These are phyloP conservation scores for Neospora caninum DNA, from an alignment of 169 alveolate species.

Conservation along the genomic window DNA sequence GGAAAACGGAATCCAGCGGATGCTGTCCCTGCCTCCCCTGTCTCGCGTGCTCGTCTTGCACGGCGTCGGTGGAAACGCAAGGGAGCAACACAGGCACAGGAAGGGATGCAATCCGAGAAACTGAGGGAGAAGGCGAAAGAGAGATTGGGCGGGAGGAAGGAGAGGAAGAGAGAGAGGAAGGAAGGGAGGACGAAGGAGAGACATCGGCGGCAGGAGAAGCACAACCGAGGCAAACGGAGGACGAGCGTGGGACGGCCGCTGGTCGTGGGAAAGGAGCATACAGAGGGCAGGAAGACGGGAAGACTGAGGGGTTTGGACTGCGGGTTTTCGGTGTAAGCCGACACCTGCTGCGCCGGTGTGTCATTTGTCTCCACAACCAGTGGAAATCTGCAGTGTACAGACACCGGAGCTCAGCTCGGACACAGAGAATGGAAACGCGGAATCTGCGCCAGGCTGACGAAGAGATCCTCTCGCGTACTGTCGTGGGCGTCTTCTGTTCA, in stretches of 20 bases:
- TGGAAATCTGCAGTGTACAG: not conserved
- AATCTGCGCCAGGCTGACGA: not conserved
- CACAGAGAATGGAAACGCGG: not conserved
- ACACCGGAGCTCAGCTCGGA: not conserved
- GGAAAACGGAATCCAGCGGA: not conserved
- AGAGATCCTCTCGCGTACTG: not conserved
- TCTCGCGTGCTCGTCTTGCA: not conserved
- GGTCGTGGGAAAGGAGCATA: too few species aligned
- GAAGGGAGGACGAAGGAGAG: not conserved
- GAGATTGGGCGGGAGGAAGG: not conserved
- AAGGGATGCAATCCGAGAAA: not conserved
- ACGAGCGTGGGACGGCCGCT: too few species aligned
- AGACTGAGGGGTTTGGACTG: not conserved
- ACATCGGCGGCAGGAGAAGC: not conserved
- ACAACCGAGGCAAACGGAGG: too few species aligned
- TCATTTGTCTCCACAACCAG: slow-evolving; percentile 1
- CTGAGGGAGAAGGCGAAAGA: not conserved
- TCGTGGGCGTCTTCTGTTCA: slow-evolving; percentile 24
- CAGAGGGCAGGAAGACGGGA: not conserved
- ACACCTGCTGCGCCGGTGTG: not conserved
- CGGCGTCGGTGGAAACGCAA: not conserved
- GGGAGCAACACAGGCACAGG: not conserved
- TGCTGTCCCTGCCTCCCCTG: slow-evolving; percentile 7
- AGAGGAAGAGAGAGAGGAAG: not conserved
- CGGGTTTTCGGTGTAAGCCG: slow-evolving; percentile 4